A percentile compares a stretch with the other conserved stretches of the same genome.
These are phyloP conservation scores for Calocera cornea DNA, from an alignment of 768 basidiomycete genomes.

Conservation along the genomic window DNA sequence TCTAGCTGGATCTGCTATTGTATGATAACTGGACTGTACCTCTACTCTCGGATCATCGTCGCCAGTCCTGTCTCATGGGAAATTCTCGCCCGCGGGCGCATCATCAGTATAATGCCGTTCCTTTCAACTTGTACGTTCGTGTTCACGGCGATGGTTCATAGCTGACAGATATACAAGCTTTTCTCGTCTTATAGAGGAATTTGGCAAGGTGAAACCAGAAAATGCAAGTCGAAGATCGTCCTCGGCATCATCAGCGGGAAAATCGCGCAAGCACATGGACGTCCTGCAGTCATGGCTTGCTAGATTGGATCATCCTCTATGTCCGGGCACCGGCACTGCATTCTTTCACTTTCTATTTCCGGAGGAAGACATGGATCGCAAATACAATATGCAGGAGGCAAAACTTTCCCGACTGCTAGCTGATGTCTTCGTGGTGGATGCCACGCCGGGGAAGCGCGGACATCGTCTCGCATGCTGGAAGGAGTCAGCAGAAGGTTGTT, in stretches of 20 bases:
- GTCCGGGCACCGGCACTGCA: constrained; percentile 39
- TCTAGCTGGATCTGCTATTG: no score
- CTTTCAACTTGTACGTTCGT: not conserved
- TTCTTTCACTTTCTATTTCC: constrained; percentile 75
- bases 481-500: constrained; percentile 43
- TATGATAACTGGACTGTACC: no score
- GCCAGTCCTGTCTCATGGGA: no score
- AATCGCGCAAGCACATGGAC: not conserved
- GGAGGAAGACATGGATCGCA: constrained; percentile 55
- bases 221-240: constrained; percentile 2
- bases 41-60: no score
- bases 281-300: constrained; percentile 12
- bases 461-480: constrained; percentile 20
- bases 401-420: constrained; percentile 41
- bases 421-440: constrained; percentile 34
- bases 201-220: constrained; percentile 7
- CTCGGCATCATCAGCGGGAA: not conserved
- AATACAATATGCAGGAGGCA: constrained; percentile 61
- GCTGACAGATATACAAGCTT: constrained; percentile 11
- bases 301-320: constrained; percentile 28
- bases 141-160: not conserved
- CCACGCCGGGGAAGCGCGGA: constrained; percentile 16
- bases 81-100: no score
- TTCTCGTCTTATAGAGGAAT: constrained; percentile 8
- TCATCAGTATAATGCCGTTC: not conserved